These are phyloP conservation scores for Umbellularia californica DNA, from an alignment of 164 flowering plant species.

Conservation along the genomic window DNA sequence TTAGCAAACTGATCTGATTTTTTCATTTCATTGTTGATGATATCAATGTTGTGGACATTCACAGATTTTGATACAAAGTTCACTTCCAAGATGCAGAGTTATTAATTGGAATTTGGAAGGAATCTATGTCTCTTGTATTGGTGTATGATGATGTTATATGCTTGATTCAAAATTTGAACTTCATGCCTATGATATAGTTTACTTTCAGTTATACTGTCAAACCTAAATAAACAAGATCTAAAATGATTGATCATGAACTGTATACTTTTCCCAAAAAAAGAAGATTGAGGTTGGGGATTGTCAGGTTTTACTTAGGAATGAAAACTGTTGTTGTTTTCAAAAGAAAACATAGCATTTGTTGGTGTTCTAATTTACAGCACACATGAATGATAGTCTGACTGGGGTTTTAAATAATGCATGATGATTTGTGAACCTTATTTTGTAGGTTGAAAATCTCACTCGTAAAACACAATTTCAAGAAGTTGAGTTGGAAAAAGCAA, in stretches of 20 bases:
- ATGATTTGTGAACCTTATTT: background rate
- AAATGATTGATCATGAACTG: no score
- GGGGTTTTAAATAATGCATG: background rate
- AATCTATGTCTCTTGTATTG: background rate
- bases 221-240: no score
- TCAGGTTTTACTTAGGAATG: background rate
- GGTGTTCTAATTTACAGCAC: background rate
- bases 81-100: background rate
- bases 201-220: background rate
- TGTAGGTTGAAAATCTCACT: conserved; percentile 82
- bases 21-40: no score
- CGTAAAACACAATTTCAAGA: conserved; percentile 84
- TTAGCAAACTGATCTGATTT: background rate
- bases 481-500: conserved; percentile 74
- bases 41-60: background rate
- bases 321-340: background rate
- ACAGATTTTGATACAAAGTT: background rate
- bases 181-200: background rate
- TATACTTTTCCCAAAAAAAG: no score
- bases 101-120: background rate
- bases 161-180: background rate
- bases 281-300: background rate
- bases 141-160: background rate
- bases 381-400: background rate
- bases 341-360: background rate